Percentiles rank a stretch among this genome's conserved stretches.
These are phyloP conservation scores for Pholiota molesta DNA, from an alignment of 768 basidiomycete genomes.

Conservation along the genomic window DNA sequence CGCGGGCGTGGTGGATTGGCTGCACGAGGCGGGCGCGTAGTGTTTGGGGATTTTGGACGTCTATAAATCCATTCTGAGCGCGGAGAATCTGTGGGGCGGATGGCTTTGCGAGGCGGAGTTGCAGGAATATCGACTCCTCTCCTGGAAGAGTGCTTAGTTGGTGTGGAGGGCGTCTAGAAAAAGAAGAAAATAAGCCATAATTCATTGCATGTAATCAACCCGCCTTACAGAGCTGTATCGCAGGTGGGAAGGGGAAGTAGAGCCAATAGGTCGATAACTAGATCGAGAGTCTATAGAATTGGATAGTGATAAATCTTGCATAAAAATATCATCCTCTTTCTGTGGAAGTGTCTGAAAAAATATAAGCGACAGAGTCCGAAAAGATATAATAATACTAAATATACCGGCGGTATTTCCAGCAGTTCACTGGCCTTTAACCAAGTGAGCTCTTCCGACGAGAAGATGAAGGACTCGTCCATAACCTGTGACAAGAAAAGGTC, in stretches of 20 bases:
- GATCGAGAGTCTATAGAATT: constrained; percentile 6
- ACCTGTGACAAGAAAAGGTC: constrained; percentile 16
- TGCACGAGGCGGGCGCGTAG: constrained; percentile 24
- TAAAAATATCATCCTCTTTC: constrained; percentile 21
- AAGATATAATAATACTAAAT: not conserved
- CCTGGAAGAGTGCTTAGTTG: constrained; percentile 16
- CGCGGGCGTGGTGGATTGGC: constrained; percentile 28
- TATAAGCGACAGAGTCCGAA: not conserved
- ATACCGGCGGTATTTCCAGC: constrained; percentile 22
- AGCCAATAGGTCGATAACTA: not conserved
- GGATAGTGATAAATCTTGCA: constrained; percentile 18
- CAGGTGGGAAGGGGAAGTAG: constrained; percentile 10
- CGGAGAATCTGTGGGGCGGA: constrained; percentile 21
- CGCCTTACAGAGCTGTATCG: constrained; percentile 11
- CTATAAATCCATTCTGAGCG: constrained; percentile 53
- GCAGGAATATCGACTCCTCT: constrained; percentile 24
- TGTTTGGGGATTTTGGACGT: constrained; percentile 37
- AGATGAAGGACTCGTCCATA: constrained; percentile 33
- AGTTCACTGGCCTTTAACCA: constrained; percentile 48
- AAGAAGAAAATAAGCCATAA: not conserved
- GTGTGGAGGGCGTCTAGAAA: constrained; percentile 17
- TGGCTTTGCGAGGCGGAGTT: constrained; percentile 22
- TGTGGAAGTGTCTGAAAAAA: constrained; percentile 16
- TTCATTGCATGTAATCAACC: not conserved
- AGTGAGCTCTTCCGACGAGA: constrained; percentile 49